Conservation (phyloP, 305 asterid species). For the Solanum aculeatissimum region DNA sequence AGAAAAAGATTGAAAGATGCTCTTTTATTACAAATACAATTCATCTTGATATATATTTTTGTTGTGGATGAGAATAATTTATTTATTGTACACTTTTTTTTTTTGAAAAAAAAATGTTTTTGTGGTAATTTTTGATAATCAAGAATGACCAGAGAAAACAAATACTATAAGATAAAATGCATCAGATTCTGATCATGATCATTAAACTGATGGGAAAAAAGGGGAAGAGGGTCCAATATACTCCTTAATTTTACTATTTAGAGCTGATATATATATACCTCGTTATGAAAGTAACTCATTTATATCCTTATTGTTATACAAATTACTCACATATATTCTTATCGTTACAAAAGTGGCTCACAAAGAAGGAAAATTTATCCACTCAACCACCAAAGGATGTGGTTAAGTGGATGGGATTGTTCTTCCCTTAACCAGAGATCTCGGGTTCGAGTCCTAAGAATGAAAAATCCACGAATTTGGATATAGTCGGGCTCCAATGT, state of each 20-base stretch:
- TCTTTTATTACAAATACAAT: background rate
- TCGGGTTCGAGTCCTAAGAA: too few species aligned
- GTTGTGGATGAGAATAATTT: background rate
- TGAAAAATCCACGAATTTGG: too few species aligned
- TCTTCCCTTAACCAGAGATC: too few species aligned
- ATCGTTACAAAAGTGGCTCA: too few species aligned
- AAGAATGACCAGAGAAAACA: background rate
- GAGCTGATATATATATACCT: too few species aligned
- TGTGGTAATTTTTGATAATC: background rate
- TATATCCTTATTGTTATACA: too few species aligned
- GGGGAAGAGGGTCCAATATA: background rate
- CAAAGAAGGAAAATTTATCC: too few species aligned
- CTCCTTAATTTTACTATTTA: too few species aligned
- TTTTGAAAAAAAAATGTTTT: background rate
- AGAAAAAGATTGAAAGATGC: constrained; percentile 6
- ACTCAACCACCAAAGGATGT: background rate
- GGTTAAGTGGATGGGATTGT: too few species aligned
- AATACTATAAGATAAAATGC: background rate
- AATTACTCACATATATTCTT: too few species aligned
- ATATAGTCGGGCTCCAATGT: too few species aligned
- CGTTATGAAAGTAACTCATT: too few species aligned
- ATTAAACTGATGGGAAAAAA: background rate
- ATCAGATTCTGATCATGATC: background rate
- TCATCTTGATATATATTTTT: background rate
- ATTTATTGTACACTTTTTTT: background rate